These are phyloP conservation scores for Rutstroemia sp. DNA, from an alignment of 2,329 filamentous ascomycete genomes.

Conservation along the genomic window DNA sequence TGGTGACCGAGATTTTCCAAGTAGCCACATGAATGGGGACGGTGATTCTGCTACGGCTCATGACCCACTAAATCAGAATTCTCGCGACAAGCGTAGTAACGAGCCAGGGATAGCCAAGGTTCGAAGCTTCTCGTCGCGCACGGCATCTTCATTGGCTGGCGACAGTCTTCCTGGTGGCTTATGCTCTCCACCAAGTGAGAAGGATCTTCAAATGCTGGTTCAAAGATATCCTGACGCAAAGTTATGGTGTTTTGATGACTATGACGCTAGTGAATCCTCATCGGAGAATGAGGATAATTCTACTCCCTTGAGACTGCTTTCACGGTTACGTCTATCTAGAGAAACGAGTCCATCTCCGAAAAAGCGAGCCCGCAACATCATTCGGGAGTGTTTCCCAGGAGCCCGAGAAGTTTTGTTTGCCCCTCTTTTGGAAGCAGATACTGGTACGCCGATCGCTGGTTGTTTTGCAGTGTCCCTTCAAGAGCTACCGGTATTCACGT, in stretches of 20 bases:
- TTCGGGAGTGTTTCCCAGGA: slow-evolving; percentile 21
- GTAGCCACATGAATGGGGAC: background rate
- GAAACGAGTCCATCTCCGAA: background rate
- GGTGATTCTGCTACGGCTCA: background rate
- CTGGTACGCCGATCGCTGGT: slow-evolving; percentile 31
- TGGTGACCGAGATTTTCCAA: too few relatives aligned
- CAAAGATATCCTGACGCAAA: slow-evolving; percentile 1
- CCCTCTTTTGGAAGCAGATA: slow-evolving; percentile 33
- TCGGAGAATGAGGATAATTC: background rate
- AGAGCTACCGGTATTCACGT: slow-evolving; percentile 23
- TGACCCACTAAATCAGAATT: background rate
- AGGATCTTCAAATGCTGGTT: background rate
- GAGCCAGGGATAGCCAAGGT: slow-evolving; percentile 2
- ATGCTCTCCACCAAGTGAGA: background rate
- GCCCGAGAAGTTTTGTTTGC: slow-evolving; percentile 33
- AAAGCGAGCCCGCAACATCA: background rate
- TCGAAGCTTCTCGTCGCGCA: background rate
- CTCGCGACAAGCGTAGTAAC: background rate
- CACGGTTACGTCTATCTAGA: background rate
- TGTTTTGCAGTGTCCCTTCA: slow-evolving; percentile 28
- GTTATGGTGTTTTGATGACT: slow-evolving; percentile 4
- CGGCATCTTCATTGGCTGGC: background rate
- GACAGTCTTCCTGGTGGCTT: background rate
- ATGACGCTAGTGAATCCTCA: slow-evolving; percentile 2
- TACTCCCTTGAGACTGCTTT: background rate